phyloP scores from a whole-genome alignment of 371 early-diverging fungal genomes.

The Syncephalastrum contaminatum region DNA sequence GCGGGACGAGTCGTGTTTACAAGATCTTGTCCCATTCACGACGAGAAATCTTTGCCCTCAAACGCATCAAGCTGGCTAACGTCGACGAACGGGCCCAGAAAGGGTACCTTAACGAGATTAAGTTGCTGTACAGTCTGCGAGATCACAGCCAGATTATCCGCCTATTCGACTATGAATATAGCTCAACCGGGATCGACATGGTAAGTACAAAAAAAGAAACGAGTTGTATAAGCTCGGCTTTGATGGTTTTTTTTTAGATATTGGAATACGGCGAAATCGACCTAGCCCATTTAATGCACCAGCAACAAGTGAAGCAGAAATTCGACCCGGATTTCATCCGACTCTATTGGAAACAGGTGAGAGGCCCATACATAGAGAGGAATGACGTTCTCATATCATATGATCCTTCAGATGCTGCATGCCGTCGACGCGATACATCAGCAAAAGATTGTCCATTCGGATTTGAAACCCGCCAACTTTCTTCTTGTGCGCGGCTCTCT shows the following conservation, averaged over 20 bases:
- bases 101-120: slow-evolving; percentile 84
- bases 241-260: slow-evolving; percentile 27
- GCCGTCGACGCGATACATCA: slow-evolving; percentile 91
- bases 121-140: slow-evolving; percentile 64
- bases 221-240: not conserved
- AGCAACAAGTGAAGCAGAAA: slow-evolving; percentile 44
- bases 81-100: slow-evolving; percentile 66
- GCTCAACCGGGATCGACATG: slow-evolving; percentile 24
- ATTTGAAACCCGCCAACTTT: slow-evolving; percentile 97
- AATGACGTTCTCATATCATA: slow-evolving; percentile 1
- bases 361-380: not conserved
- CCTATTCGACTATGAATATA: slow-evolving; percentile 75
- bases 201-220: slow-evolving; percentile 1
- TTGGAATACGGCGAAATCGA: slow-evolving; percentile 97
- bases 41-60: slow-evolving; percentile 78
- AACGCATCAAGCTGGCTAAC: slow-evolving; percentile 72
- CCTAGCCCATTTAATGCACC: slow-evolving; percentile 69
- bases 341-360: slow-evolving; percentile 83
- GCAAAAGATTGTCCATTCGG: slow-evolving; percentile 89
- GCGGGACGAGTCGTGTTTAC: slow-evolving; percentile 89
- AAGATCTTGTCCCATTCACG: slow-evolving; percentile 68
- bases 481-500: slow-evolving; percentile 78
- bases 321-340: slow-evolving; percentile 74
- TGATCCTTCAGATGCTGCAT: slow-evolving; percentile 75
- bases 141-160: slow-evolving; percentile 70